Conservation (phyloP, 2,329 filamentous ascomycete species). For the Beauveria sp. region DNA sequence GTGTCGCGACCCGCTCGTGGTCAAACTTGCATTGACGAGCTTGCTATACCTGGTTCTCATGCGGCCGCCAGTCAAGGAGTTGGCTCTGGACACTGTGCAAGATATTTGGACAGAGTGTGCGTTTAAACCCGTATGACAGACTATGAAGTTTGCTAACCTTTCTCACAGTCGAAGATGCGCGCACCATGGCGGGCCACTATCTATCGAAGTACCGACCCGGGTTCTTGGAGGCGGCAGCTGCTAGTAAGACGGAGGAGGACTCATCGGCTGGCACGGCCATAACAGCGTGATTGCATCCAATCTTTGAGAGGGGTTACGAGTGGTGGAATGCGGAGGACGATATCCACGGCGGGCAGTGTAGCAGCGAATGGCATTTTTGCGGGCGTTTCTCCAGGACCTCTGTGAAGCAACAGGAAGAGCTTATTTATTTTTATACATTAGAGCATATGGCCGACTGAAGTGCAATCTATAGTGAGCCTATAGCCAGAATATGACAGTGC, state of each 20-base stretch:
- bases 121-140: constrained; percentile 21
- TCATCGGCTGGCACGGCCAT: constrained; percentile 22
- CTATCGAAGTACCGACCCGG: constrained; percentile 52
- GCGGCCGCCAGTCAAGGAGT: constrained; percentile 55
- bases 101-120: constrained; percentile 61
- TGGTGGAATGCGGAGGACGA: not conserved
- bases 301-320: not conserved
- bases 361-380: not conserved
- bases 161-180: constrained; percentile 50
- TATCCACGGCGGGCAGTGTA: not conserved
- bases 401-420: not conserved
- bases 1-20: constrained; percentile 58
- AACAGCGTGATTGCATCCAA: constrained; percentile 17
- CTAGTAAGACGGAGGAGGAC: not conserved
- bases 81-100: constrained; percentile 57
- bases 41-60: constrained; percentile 61
- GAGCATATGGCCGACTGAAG: not conserved
- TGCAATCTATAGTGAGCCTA: not conserved
- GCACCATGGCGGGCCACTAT: constrained; percentile 55
- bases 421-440: constrained; percentile 3
- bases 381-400: constrained; percentile 1
- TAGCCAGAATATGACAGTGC: not conserved
- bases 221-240: constrained; percentile 32
- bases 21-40: constrained; percentile 56
- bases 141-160: not conserved